These are phyloP conservation scores for Aspergillus affinis DNA, from an alignment of 495 filamentous ascomycete species.

Conservation along the genomic window DNA sequence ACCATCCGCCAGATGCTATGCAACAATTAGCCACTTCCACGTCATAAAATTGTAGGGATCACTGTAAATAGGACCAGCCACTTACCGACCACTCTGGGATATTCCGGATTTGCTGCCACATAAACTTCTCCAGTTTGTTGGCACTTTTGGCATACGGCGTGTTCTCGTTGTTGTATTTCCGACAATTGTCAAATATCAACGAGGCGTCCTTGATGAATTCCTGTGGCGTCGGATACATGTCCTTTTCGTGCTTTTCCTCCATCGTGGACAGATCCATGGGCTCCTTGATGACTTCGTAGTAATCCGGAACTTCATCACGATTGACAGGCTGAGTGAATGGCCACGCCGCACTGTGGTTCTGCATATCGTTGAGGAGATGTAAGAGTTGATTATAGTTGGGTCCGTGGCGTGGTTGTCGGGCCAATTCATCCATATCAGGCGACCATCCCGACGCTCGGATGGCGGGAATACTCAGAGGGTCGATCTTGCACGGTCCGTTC, in stretches of 20 bases:
- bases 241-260: constrained; percentile 93
- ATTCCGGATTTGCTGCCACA: constrained; percentile 90
- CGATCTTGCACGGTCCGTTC: constrained; percentile 65
- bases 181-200: constrained; percentile 92
- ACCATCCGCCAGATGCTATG: constrained; percentile 49
- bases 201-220: constrained; percentile 91
- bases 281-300: constrained; percentile 97
- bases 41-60: neutral
- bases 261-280: constrained; percentile 97
- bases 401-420: constrained; percentile 93
- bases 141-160: constrained; percentile 95
- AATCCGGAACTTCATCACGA: constrained; percentile 90
- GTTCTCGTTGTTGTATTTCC: constrained; percentile 92
- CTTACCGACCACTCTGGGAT: constrained; percentile 94
- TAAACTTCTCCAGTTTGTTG: constrained; percentile 93
- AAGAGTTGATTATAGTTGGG: constrained; percentile 93
- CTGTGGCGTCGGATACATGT: constrained; percentile 86
- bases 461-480: constrained; percentile 77
- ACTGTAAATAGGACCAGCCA: constrained; percentile 24
- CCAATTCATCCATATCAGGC: constrained; percentile 94
- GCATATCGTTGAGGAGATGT: constrained; percentile 90
- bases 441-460: constrained; percentile 93
- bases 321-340: constrained; percentile 94
- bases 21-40: constrained; percentile 15
- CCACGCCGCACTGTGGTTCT: constrained; percentile 89